A percentile compares a stretch with the other conserved stretches of the same genome.
Evolutionary conservation across 768 basidiomycete genomes (phyloP).

Genomic region (Polyporus arcularius): DNA sequence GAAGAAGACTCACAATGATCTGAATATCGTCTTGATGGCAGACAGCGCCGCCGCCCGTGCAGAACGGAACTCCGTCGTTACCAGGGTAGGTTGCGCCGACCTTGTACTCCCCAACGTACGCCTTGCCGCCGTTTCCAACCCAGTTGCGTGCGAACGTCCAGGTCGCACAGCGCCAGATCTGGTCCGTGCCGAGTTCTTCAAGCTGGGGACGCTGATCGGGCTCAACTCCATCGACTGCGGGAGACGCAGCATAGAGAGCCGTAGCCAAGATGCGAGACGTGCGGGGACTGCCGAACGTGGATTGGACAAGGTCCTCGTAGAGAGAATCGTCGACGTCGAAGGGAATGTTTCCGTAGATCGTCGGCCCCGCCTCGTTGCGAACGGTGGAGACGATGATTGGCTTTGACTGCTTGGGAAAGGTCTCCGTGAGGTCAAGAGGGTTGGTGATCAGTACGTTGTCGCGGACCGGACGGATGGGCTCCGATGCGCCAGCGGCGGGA

Average conservation of each 20-base stretch:
- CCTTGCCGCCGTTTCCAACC: constrained; percentile 62
- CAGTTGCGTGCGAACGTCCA: constrained; percentile 74
- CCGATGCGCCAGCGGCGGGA: constrained; percentile 50
- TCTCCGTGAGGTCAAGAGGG: constrained; percentile 59
- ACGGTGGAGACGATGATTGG: constrained; percentile 73
- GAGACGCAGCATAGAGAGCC: constrained; percentile 45
- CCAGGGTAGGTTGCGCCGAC: constrained; percentile 73
- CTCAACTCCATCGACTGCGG: constrained; percentile 30
- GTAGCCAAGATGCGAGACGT: constrained; percentile 45
- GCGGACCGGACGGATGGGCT: constrained; percentile 66
- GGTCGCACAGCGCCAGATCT: constrained; percentile 66
- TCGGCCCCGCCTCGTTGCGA: constrained; percentile 67
- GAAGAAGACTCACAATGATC: constrained; percentile 57
- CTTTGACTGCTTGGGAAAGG: constrained; percentile 64
- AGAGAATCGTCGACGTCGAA: constrained; percentile 38
- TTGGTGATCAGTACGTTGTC: constrained; percentile 72
- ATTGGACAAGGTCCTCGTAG: constrained; percentile 42
- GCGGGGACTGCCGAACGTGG: constrained; percentile 49
- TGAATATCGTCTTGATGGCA: constrained; percentile 86
- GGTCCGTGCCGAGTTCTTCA: constrained; percentile 64
- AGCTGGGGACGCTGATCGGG: constrained; percentile 60
- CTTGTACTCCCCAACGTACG: constrained; percentile 65
- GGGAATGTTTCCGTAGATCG: constrained; percentile 51
- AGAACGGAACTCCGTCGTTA: constrained; percentile 58
- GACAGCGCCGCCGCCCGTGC: constrained; percentile 55